Conservation (phyloP, 331 rosid species). For the Acacia concinna region DNA sequence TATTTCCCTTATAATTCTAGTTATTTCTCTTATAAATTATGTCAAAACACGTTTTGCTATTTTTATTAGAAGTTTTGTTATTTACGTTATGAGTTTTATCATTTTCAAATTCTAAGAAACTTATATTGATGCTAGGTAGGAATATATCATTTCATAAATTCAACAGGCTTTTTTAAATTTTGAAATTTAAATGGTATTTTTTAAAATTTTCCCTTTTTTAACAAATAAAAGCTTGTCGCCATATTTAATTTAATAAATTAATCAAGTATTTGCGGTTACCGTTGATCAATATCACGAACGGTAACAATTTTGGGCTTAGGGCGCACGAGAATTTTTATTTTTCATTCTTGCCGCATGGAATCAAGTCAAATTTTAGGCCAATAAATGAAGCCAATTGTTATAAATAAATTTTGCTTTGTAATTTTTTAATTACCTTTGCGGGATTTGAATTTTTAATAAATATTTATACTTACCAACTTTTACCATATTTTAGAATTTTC, state of each 20-base stretch:
- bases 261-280: not conserved
- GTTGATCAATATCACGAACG: not conserved
- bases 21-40: too few relatives aligned
- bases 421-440: not conserved
- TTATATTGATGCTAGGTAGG: too few relatives aligned
- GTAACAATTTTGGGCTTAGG: constrained; percentile 26
- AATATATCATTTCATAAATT: too few relatives aligned
- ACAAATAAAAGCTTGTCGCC: not conserved
- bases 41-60: too few relatives aligned
- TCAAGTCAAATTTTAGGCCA: not conserved
- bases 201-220: too few relatives aligned
- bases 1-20: too few relatives aligned
- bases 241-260: not conserved
- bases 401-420: not conserved
- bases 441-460: not conserved
- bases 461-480: not conserved
- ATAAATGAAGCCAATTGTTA: not conserved
- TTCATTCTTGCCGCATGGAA: not conserved
- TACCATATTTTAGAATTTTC: not conserved
- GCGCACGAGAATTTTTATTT: constrained; percentile 15
- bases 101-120: too few relatives aligned
- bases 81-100: too few relatives aligned
- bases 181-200: too few relatives aligned
- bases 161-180: too few relatives aligned
- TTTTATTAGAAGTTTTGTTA: too few relatives aligned